These are phyloP conservation scores for Hamamelis virginiana DNA, from an alignment of 164 flowering plant genomes.

Conservation along the genomic window DNA sequence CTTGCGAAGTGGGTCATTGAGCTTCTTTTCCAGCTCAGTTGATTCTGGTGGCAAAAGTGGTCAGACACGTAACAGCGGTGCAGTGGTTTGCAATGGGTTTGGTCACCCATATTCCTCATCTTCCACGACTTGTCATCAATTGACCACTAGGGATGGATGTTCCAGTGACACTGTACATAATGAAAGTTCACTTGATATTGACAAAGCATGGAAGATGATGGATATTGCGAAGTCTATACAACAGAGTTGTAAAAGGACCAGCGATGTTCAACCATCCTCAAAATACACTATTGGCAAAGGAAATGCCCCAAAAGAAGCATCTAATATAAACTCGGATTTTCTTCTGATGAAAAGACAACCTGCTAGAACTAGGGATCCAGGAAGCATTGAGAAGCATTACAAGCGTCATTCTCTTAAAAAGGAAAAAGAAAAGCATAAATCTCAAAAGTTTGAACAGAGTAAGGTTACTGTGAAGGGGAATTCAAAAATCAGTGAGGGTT, in stretches of 20 bases:
- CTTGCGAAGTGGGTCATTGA: slow-evolving; percentile 47
- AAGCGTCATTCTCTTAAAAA: slow-evolving; percentile 2
- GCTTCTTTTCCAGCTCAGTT: slow-evolving; percentile 36
- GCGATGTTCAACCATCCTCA: slow-evolving; percentile 6
- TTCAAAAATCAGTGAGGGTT: not conserved
- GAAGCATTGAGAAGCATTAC: slow-evolving; percentile 10
- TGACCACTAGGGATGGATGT: slow-evolving; percentile 4
- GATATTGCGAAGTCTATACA: slow-evolving; percentile 46
- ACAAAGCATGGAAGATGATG: slow-evolving; percentile 82
- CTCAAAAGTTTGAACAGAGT: slow-evolving; percentile 8
- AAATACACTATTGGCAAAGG: slow-evolving; percentile 12
- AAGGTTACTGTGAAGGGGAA: slow-evolving; percentile 9
- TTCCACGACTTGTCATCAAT: slow-evolving; percentile 16
- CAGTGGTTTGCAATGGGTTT: slow-evolving; percentile 2
- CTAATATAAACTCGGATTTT: slow-evolving; percentile 8
- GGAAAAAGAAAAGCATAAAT: slow-evolving; percentile 6
- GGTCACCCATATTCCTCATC: slow-evolving; percentile 17
- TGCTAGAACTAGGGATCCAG: slow-evolving; percentile 5
- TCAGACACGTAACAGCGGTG: slow-evolving; percentile 5
- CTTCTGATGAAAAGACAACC: slow-evolving; percentile 9
- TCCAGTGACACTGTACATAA: slow-evolving; percentile 4
- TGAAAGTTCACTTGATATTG: slow-evolving; percentile 30
- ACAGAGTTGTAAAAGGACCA: slow-evolving; percentile 6
- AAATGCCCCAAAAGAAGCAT: slow-evolving; percentile 16
- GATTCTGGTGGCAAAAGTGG: slow-evolving; percentile 10